Percentiles rank a stretch among this genome's conserved stretches.
Evolutionary conservation across 352 stramenopile species (phyloP).

Genomic region (Pythium volutum): DNA sequence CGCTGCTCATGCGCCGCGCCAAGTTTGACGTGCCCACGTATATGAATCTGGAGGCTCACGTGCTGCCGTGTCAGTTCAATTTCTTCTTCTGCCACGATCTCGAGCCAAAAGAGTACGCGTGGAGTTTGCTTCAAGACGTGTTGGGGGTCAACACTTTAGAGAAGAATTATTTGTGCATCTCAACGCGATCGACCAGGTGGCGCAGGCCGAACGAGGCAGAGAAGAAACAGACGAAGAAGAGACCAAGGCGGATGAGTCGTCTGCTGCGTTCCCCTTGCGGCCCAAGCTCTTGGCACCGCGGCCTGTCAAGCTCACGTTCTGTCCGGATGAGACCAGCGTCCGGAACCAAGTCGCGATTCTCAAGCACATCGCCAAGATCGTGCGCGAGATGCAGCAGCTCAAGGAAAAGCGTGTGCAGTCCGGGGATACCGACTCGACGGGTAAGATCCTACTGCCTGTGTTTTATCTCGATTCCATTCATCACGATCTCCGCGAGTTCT

Average conservation of each 20-base stretch:
- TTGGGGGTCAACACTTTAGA: background rate
- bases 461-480: conserved; percentile 5
- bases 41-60: background rate
- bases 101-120: background rate
- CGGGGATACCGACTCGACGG: background rate
- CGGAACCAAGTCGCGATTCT: background rate
- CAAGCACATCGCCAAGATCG: background rate
- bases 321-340: background rate
- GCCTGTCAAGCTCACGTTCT: background rate
- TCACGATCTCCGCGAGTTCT: conserved; percentile 2
- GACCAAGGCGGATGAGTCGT: background rate
- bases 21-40: background rate
- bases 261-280: background rate
- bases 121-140: background rate
- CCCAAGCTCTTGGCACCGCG: background rate
- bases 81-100: background rate
- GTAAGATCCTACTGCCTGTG: background rate
- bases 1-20: background rate
- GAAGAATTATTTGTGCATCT: background rate
- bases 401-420: background rate
- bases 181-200: background rate
- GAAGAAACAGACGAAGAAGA: background rate
- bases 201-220: background rate
- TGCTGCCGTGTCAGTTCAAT: background rate
- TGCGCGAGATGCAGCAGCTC: background rate